A percentile compares a stretch with the other conserved stretches of the same genome.
Evolutionary conservation across 2,329 filamentous ascomycete genomes (phyloP).

Genomic region (Penicillium sp.): DNA sequence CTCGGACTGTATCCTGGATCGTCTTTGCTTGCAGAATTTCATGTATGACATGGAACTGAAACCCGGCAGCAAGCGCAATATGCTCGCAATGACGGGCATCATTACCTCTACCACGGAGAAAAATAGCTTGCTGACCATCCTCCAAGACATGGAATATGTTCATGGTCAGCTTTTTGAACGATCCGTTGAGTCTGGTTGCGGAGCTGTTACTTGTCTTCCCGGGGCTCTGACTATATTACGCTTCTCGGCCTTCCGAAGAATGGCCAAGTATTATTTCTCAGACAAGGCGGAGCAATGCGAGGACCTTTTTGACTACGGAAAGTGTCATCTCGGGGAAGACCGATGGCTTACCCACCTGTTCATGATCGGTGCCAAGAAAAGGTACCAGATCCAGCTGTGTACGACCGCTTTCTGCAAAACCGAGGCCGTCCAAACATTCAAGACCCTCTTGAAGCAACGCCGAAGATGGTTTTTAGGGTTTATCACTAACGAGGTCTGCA

Average conservation of each 20-base stretch:
- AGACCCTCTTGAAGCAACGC: conserved; percentile 84
- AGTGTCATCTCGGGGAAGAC: conserved; percentile 92
- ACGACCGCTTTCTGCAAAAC: conserved; percentile 98
- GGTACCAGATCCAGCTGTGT: conserved; percentile 96
- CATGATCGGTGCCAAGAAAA: conserved; percentile 92
- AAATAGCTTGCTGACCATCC: conserved; percentile 80
- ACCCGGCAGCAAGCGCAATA: conserved; percentile 83
- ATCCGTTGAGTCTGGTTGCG: conserved; percentile 90
- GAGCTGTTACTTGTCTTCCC: conserved; percentile 88
- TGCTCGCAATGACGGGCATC: conserved; percentile 96
- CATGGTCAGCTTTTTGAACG: conserved; percentile 95
- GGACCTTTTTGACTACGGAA: conserved; percentile 93
- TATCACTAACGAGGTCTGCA: conserved; percentile 96
- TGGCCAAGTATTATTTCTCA: conserved; percentile 98
- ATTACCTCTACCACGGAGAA: conserved; percentile 91
- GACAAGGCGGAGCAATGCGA: conserved; percentile 95
- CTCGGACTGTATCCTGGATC: conserved; percentile 91
- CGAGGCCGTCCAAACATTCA: conserved; percentile 86
- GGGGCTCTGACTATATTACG: conserved; percentile 93
- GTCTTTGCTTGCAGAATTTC: conserved; percentile 91
- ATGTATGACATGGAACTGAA: conserved; percentile 98
- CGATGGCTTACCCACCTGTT: conserved; percentile 96
- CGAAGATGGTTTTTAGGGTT: conserved; percentile 96
- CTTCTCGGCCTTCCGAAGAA: conserved; percentile 91
- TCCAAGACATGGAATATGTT: conserved; percentile 98